phyloP scores from a whole-genome alignment of 1,284 basidiomycete genomes.

The Ceraceosorus bombacis region DNA sequence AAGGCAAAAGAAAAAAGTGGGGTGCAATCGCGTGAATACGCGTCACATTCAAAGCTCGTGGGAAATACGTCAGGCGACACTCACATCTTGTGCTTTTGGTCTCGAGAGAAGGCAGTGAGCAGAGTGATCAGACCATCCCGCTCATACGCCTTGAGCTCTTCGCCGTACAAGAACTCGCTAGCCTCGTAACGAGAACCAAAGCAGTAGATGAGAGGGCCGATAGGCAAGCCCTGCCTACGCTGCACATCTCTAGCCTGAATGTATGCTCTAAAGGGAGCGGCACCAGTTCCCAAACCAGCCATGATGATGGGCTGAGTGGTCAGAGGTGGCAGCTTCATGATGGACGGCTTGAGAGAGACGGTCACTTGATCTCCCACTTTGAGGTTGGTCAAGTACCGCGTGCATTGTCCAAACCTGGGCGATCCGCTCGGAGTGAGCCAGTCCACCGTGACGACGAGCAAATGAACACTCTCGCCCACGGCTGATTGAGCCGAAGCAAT shows the following conservation, averaged over 20 bases:
- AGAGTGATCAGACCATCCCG: conserved; percentile 72
- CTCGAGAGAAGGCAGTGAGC: conserved; percentile 93
- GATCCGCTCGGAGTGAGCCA: conserved; percentile 77
- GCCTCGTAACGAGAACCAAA: conserved; percentile 93
- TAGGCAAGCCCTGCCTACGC: conserved; percentile 64
- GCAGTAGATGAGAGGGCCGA: conserved; percentile 92
- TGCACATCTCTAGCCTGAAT: conserved; percentile 87
- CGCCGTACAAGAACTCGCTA: conserved; percentile 92
- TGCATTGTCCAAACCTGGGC: conserved; percentile 85
- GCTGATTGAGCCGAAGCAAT: conserved; percentile 91
- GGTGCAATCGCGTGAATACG: background rate
- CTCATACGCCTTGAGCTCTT: conserved; percentile 65
- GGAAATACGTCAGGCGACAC: background rate
- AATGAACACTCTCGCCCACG: conserved; percentile 85
- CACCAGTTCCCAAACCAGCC: conserved; percentile 95
- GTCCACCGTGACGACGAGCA: conserved; percentile 91
- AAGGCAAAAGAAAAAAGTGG: background rate
- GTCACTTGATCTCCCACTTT: conserved; percentile 85
- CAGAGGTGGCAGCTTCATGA: conserved; percentile 93
- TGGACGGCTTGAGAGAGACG: conserved; percentile 94
- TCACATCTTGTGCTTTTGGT: conserved; percentile 59
- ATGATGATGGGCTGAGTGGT: conserved; percentile 88
- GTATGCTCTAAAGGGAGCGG: conserved; percentile 97
- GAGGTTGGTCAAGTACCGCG: conserved; percentile 79
- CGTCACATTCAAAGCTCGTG: too few relatives aligned